Evolutionary conservation across 139 green algal species (phyloP).

Genomic region (Chlorella sp.): DNA sequence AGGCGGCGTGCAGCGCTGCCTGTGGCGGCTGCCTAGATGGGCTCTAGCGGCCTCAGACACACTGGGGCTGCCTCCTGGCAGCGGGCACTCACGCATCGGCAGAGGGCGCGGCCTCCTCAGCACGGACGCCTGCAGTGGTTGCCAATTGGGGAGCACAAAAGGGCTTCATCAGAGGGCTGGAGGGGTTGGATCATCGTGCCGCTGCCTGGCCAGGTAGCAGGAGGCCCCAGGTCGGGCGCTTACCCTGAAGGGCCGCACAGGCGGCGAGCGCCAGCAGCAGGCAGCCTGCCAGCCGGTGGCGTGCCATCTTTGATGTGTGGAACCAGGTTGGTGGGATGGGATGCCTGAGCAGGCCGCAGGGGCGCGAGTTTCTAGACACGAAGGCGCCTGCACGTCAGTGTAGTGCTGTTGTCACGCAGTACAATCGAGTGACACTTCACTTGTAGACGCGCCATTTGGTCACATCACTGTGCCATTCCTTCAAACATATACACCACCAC

Average conservation of each 20-base stretch:
- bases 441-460: too few species aligned
- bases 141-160: not conserved
- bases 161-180: not conserved
- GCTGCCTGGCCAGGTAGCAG: not conserved
- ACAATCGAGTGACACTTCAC: too few species aligned
- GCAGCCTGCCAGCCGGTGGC: not conserved
- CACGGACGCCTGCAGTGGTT: not conserved
- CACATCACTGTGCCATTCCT: too few species aligned
- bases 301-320: not conserved
- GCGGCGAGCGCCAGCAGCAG: constrained; percentile 3
- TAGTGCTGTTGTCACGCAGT: too few species aligned
- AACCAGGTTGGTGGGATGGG: too few species aligned
- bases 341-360: too few species aligned
- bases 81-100: constrained; percentile 2
- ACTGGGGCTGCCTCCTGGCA: not conserved
- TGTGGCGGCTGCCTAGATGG: not conserved
- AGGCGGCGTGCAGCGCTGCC: not conserved
- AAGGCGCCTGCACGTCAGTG: too few species aligned
- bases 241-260: not conserved
- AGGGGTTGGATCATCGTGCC: not conserved
- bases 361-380: too few species aligned
- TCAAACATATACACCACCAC: too few species aligned
- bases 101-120: constrained; percentile 6
- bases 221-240: not conserved
- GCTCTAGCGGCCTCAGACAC: not conserved